Evolutionary conservation across 2,329 filamentous ascomycete genomes (phyloP).

Genomic region (Neonectria magnoliae): DNA sequence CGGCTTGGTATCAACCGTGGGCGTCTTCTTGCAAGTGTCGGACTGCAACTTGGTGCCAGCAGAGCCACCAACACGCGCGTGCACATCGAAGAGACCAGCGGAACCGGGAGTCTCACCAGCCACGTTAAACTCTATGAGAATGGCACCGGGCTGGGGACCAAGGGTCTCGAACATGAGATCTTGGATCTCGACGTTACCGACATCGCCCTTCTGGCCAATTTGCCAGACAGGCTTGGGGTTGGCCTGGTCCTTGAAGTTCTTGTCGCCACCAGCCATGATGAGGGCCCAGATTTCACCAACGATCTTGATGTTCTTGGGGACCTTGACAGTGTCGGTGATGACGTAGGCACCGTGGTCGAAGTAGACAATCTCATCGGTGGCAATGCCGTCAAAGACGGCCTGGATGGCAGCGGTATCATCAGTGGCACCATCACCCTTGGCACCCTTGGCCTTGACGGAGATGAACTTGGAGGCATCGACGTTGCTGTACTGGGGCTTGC

Average conservation of each 20-base stretch:
- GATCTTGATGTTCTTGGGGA: conserved; percentile 85
- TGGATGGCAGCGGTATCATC: conserved; percentile 92
- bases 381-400: conserved; percentile 74
- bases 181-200: conserved; percentile 84
- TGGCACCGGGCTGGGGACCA: conserved; percentile 85
- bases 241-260: conserved; percentile 75
- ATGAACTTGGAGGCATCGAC: conserved; percentile 76
- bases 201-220: conserved; percentile 80
- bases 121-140: conserved; percentile 93
- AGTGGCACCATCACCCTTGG: conserved; percentile 85
- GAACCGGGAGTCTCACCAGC: conserved; percentile 72
- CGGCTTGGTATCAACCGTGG: conserved; percentile 67
- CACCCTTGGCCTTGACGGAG: conserved; percentile 83
- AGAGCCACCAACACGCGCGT: conserved; percentile 90
- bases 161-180: conserved; percentile 88
- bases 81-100: conserved; percentile 92
- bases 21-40: conserved; percentile 81
- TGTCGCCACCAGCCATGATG: conserved; percentile 81
- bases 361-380: conserved; percentile 73
- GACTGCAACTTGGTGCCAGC: conserved; percentile 86
- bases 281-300: conserved; percentile 92
- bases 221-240: conserved; percentile 89
- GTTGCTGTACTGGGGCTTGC: conserved; percentile 87
- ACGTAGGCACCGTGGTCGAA: conserved; percentile 81
- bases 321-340: conserved; percentile 73